Conservation (phyloP, 257 asterid species). For the Scutellaria minor region DNA sequence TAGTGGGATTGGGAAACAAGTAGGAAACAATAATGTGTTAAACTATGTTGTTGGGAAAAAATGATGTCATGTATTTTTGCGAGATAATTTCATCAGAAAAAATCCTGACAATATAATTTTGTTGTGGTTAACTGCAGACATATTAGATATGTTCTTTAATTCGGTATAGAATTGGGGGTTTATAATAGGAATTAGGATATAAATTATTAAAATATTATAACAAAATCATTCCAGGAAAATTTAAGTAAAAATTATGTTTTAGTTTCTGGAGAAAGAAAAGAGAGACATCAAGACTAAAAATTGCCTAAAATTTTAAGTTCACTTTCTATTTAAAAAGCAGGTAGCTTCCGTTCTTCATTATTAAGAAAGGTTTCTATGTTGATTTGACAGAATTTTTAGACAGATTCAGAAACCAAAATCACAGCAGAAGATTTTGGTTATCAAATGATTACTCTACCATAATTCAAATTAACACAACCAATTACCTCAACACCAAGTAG, state of each 20-base stretch:
- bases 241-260: not conserved
- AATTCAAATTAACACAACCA: not conserved
- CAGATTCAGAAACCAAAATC: slow-evolving; percentile 13
- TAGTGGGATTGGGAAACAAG: not conserved
- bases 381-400: slow-evolving; percentile 21
- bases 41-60: not conserved
- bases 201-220: not conserved
- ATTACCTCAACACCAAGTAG: slow-evolving; percentile 22
- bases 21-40: not conserved
- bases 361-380: not conserved
- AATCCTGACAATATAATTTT: not conserved
- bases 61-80: not conserved
- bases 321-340: not conserved
- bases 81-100: not conserved
- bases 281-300: slow-evolving; percentile 1
- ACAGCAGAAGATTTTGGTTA: slow-evolving; percentile 20
- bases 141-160: not conserved
- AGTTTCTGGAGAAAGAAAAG: slow-evolving; percentile 2
- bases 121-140: not conserved
- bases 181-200: no score
- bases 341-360: slow-evolving; percentile 11
- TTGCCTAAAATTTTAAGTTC: not conserved
- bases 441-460: slow-evolving; percentile 6
- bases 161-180: not conserved
- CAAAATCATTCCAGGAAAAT: not conserved